Percentiles rank a stretch among this genome's conserved stretches.
phyloP scores from a whole-genome alignment of 345 rosid genomes.

The Aquilaria malaccensis region DNA sequence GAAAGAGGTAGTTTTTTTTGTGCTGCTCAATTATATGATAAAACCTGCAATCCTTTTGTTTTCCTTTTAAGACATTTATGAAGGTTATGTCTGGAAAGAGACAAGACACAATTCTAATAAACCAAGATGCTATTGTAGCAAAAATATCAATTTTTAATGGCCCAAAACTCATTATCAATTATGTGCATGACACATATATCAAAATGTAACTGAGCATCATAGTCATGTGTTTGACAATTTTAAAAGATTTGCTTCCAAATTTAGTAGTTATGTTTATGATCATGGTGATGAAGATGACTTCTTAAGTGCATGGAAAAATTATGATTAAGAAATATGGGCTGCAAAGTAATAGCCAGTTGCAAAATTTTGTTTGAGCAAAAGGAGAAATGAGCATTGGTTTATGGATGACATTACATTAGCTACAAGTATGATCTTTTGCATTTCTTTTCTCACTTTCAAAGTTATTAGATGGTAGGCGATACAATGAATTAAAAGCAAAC shows the following conservation, averaged over 20 bases:
- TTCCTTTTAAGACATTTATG: slow-evolving; percentile 28
- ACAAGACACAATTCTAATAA: slow-evolving; percentile 18
- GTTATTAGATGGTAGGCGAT: slow-evolving; percentile 22
- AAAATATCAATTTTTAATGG: slow-evolving; percentile 16
- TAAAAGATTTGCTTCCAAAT: slow-evolving; percentile 16
- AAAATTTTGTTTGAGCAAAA: slow-evolving; percentile 18
- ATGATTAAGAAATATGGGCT: slow-evolving; percentile 23
- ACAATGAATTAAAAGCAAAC: slow-evolving; percentile 29
- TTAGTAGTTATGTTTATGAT: slow-evolving; percentile 24
- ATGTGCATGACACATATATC: slow-evolving; percentile 32
- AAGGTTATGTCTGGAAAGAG: slow-evolving; percentile 23
- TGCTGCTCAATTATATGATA: slow-evolving; percentile 28
- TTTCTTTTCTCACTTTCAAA: slow-evolving; percentile 24
- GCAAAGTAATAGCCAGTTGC: slow-evolving; percentile 24
- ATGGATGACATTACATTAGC: slow-evolving; percentile 25
- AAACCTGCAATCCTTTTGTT: slow-evolving; percentile 24
- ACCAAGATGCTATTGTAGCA: slow-evolving; percentile 22
- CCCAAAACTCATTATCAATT: slow-evolving; percentile 18
- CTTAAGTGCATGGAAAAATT: slow-evolving; percentile 22
- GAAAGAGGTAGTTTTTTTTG: slow-evolving; percentile 12
- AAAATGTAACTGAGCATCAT: slow-evolving; percentile 21
- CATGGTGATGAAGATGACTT: slow-evolving; percentile 26
- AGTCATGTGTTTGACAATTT: slow-evolving; percentile 21
- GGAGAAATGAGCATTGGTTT: slow-evolving; percentile 31
- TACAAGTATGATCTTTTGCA: slow-evolving; percentile 20